A percentile compares a stretch with the other conserved stretches of the same genome.
Evolutionary conservation across 441 rosid species (phyloP).

Genomic region (Geranium incanum): DNA sequence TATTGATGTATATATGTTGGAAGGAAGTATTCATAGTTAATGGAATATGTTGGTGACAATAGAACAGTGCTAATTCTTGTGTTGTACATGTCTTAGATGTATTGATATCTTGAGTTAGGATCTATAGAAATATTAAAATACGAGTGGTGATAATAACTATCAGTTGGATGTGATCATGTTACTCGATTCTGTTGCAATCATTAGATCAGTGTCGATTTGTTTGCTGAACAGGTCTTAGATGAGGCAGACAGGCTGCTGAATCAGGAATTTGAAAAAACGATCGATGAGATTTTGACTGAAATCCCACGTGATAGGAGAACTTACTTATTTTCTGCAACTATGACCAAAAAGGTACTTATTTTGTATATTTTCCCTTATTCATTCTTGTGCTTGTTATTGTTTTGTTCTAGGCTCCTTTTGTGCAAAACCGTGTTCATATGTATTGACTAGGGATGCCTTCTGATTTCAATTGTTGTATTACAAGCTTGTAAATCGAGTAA

Average conservation of each 20-base stretch:
- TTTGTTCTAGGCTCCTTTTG: neutral
- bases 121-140: neutral
- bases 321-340: constrained; percentile 88
- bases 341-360: constrained; percentile 77
- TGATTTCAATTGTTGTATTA: neutral
- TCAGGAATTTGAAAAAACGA: constrained; percentile 92
- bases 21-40: too few relatives aligned
- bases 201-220: neutral
- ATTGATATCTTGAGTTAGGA: neutral
- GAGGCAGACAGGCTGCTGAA: constrained; percentile 93
- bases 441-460: neutral
- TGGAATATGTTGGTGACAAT: too few relatives aligned
- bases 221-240: constrained; percentile 66
- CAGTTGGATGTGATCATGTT: neutral
- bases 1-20: neutral
- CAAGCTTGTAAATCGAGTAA: neutral
- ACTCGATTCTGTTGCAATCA: neutral
- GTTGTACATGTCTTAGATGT: too few relatives aligned
- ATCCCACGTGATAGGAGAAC: constrained; percentile 68
- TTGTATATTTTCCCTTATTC: neutral
- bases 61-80: too few relatives aligned
- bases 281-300: constrained; percentile 64
- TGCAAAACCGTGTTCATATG: neutral
- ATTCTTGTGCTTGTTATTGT: neutral
- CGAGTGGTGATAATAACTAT: neutral